phyloP scores from a whole-genome alignment of 2,329 filamentous ascomycete genomes.

The Basipetospora chlamydospora region DNA sequence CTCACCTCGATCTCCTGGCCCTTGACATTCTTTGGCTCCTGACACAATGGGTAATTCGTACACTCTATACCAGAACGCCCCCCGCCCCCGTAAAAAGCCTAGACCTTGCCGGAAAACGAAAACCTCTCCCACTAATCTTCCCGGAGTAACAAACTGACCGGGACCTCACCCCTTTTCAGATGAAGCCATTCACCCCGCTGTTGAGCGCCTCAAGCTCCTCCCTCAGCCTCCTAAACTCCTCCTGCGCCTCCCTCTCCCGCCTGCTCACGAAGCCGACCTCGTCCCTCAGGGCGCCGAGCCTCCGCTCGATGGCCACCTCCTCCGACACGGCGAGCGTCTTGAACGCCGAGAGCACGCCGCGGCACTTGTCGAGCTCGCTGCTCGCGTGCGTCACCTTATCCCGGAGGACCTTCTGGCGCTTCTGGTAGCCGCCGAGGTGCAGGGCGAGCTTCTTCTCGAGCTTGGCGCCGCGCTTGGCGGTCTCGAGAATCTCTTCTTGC shows the following conservation, averaged over 20 bases:
- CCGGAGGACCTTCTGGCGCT: slow-evolving; percentile 65
- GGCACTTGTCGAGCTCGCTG: slow-evolving; percentile 59
- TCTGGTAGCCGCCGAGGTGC: slow-evolving; percentile 80
- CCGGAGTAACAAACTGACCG: no score
- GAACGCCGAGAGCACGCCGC: slow-evolving; percentile 57
- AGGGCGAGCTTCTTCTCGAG: slow-evolving; percentile 85
- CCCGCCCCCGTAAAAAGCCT: no score
- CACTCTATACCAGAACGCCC: no score
- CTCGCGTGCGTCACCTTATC: slow-evolving; percentile 67
- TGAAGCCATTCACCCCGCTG: no score
- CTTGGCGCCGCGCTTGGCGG: slow-evolving; percentile 70
- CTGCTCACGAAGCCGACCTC: slow-evolving; percentile 70
- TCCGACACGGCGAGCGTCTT: slow-evolving; percentile 65
- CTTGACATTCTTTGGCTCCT: no score
- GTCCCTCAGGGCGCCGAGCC: slow-evolving; percentile 63
- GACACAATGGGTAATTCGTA: no score
- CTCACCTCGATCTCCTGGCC: no score
- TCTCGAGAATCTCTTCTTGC: slow-evolving; percentile 56
- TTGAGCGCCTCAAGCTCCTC: slow-evolving; percentile 66
- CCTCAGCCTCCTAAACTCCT: slow-evolving; percentile 60
- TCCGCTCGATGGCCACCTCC: slow-evolving; percentile 55
- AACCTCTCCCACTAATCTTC: no score
- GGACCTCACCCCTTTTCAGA: no score
- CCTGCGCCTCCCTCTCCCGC: slow-evolving; percentile 81
- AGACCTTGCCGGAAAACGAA: no score